phyloP scores from a whole-genome alignment of 2,329 filamentous ascomycete genomes.

The Podosphaera aphanis region DNA sequence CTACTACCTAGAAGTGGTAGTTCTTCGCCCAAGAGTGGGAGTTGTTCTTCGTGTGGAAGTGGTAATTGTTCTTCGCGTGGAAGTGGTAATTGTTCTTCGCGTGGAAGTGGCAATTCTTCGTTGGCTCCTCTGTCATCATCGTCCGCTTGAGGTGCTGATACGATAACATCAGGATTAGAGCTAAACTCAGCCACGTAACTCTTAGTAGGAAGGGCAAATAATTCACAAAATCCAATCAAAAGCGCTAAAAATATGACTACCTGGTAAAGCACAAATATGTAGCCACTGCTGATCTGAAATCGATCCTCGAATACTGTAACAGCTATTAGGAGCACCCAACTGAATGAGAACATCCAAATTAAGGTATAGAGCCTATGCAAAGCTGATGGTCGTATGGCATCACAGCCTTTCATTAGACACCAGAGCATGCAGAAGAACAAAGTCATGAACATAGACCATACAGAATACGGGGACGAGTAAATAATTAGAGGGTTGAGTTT shows the following conservation, averaged over 20 bases:
- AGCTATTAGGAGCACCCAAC: slow-evolving; percentile 49
- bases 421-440: slow-evolving; percentile 63
- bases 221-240: slow-evolving; percentile 53
- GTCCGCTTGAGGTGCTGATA: slow-evolving; percentile 15
- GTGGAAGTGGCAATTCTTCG: slow-evolving; percentile 19
- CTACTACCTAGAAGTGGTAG: slow-evolving; percentile 26
- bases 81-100: neutral
- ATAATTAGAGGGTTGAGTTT: slow-evolving; percentile 77
- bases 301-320: slow-evolving; percentile 57
- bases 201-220: slow-evolving; percentile 54
- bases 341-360: slow-evolving; percentile 60
- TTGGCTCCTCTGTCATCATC: slow-evolving; percentile 12
- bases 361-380: slow-evolving; percentile 61
- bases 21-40: slow-evolving; percentile 20
- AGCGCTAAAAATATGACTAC: slow-evolving; percentile 51
- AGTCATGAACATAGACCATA: slow-evolving; percentile 72
- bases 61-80: slow-evolving; percentile 14
- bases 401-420: slow-evolving; percentile 58
- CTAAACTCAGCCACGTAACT: slow-evolving; percentile 27
- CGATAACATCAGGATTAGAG: slow-evolving; percentile 17
- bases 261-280: slow-evolving; percentile 62
- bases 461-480: slow-evolving; percentile 71
- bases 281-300: slow-evolving; percentile 48
- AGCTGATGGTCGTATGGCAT: slow-evolving; percentile 62
- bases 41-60: slow-evolving; percentile 14